phyloP scores from a whole-genome alignment of 495 filamentous ascomycete species.

The Podospora australis region DNA sequence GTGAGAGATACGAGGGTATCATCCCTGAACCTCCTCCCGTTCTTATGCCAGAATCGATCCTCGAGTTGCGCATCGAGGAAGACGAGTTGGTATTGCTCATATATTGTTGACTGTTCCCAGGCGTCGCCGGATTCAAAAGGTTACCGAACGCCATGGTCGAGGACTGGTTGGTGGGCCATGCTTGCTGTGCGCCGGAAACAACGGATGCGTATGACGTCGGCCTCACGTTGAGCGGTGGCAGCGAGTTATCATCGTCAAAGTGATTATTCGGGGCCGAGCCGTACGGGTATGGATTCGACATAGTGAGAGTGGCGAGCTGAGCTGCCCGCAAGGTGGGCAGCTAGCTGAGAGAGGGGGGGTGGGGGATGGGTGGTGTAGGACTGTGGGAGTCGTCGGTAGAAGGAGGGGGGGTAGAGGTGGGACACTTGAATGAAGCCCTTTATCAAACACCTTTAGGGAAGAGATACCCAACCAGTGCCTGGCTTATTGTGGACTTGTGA shows the following conservation, averaged over 20 bases:
- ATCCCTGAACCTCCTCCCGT: too few species aligned
- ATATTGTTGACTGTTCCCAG: too few species aligned
- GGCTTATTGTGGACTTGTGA: too few species aligned
- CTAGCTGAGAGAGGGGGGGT: constrained; percentile 5
- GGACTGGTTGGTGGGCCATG: constrained; percentile 17
- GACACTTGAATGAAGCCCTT: too few species aligned
- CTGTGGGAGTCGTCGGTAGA: too few species aligned
- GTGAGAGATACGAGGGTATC: too few species aligned
- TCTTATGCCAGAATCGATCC: constrained; percentile 12
- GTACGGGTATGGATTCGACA: constrained; percentile 29
- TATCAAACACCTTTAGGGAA: too few species aligned
- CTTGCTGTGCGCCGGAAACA: constrained; percentile 49
- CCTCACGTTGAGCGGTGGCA: constrained; percentile 26
- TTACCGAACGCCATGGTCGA: constrained; percentile 43
- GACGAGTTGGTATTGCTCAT: constrained; percentile 37
- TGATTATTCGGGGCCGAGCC: constrained; percentile 5
- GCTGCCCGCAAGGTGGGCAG: constrained; percentile 10
- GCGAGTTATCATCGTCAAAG: constrained; percentile 15
- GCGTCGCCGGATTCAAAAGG: too few species aligned
- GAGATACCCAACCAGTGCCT: too few species aligned
- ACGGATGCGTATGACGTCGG: constrained; percentile 75
- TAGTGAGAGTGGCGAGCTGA: constrained; percentile 20
- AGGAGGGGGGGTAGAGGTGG: neutral
- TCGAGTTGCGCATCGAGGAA: constrained; percentile 14
- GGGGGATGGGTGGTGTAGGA: neutral